Base-by-base conservation (phyloP, 2,329 filamentous ascomycete genomes). In the Helminthosporium solani region DNA sequence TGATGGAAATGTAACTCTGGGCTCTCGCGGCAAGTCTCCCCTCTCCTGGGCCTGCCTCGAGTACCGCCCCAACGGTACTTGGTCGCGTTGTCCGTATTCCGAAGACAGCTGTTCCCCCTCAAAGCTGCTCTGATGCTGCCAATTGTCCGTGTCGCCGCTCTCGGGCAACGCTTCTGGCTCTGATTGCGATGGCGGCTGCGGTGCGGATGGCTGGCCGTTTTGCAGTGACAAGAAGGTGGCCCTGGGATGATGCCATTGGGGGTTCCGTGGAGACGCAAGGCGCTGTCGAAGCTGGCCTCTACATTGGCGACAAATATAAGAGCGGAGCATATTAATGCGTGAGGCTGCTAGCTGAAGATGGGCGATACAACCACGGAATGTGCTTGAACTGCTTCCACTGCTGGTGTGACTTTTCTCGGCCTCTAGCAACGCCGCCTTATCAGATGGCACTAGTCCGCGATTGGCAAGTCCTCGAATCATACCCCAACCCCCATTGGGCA, bases 311-410 rank as follows among this genome's bases (percentile, higher is more conserved):
- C 67, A 70, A 19, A 70, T 49, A 47, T 69, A 65, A 4, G 64
- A 58, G 55, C 57, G 52, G 37, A 67, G 42, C 67, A 69, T 70
- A n/a, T n/a, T n/a, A n/a, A n/a, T n/a, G n/a, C n/a, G n/a, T n/a
- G n/a, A n/a, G n/a, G n/a, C n/a, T n/a, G n/a, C n/a, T n/a, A n/a
- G n/a, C n/a, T n/a, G n/a, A n/a, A n/a, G n/a, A n/a, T n/a, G n/a
- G n/a, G n/a, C n/a, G n/a, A n/a, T n/a, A n/a, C n/a, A n/a, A n/a
- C n/a, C n/a, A n/a, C n/a, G n/a, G n/a, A n/a, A n/a, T n/a, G n/a
- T n/a, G n/a, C n/a, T n/a, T n/a, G n/a, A n/a, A n/a, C n/a, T n/a
- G n/a, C n/a, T n/a, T n/a, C n/a, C n/a, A n/a, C n/a, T n/a, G n/a
- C n/a, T n/a, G n/a, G n/a, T n/a, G n/a, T n/a, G n/a, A n/a, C n/a